Conservation (phyloP, 139 green algal species). For the Micromonas commoda region DNA sequence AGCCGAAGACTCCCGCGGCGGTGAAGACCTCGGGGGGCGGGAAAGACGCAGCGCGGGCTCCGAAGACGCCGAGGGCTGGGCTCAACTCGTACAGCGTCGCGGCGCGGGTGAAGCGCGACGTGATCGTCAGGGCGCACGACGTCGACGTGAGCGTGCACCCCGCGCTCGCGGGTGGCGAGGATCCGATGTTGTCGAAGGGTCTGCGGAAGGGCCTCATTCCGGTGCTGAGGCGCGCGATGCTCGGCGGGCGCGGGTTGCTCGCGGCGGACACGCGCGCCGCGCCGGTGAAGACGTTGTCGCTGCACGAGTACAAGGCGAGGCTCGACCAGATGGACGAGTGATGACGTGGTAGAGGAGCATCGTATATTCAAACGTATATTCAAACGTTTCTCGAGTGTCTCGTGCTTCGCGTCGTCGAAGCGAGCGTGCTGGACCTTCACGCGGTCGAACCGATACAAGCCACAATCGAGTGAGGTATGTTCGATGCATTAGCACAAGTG, state of each 20-base stretch:
- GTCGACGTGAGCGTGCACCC: background rate
- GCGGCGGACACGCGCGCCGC: background rate
- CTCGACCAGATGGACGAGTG: too few relatives aligned
- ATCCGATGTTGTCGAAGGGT: background rate
- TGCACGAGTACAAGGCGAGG: background rate
- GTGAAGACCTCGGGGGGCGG: too few relatives aligned
- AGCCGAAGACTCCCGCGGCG: background rate
- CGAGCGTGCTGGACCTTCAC: too few relatives aligned
- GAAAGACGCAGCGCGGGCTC: background rate
- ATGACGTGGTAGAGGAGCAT: too few relatives aligned
- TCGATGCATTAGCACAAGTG: too few relatives aligned
- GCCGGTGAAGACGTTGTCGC: background rate
- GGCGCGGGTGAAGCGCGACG: background rate
- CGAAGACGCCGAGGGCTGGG: background rate
- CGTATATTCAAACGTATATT: too few relatives aligned
- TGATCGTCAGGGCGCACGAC: background rate
- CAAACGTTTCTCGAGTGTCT: too few relatives aligned
- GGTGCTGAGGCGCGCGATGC: too few relatives aligned
- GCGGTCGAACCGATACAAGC: too few relatives aligned
- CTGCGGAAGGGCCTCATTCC: background rate
- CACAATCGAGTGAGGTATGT: too few relatives aligned
- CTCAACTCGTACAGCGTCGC: background rate
- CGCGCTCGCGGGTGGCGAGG: background rate
- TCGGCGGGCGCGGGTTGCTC: background rate
- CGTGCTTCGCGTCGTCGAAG: too few relatives aligned